A percentile compares a stretch with the other conserved stretches of the same genome.
phyloP scores from a whole-genome alignment of 169 alveolate genomes.

The Babesia bovis region DNA sequence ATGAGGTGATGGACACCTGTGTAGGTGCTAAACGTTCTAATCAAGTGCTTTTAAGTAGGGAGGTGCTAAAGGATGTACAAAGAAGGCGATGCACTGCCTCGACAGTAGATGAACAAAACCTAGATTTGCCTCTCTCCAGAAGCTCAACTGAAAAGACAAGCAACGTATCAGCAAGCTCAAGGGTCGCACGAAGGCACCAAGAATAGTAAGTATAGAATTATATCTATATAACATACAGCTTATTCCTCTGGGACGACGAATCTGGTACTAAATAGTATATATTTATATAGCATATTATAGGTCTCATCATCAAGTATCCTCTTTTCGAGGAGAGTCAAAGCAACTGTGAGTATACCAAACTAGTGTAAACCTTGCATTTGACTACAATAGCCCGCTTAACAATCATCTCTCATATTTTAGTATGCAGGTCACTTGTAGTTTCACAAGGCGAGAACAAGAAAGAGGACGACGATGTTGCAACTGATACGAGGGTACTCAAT shows the following conservation, averaged over 20 bases:
- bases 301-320: constrained; percentile 52
- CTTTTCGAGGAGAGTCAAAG: constrained; percentile 49
- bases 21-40: constrained; percentile 1
- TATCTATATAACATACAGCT: neutral
- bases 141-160: neutral
- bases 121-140: neutral
- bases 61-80: neutral
- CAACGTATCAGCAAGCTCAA: neutral
- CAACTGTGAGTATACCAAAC: constrained; percentile 41
- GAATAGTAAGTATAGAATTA: constrained; percentile 4
- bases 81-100: constrained; percentile 18
- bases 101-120: neutral
- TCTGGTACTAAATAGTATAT: constrained; percentile 11
- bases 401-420: constrained; percentile 3
- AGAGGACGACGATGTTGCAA: constrained; percentile 58
- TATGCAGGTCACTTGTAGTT: constrained; percentile 46
- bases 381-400: too few relatives aligned
- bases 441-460: constrained; percentile 25
- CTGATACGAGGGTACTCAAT: constrained; percentile 44
- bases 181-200: neutral
- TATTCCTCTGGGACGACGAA: constrained; percentile 65
- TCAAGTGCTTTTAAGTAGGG: neutral
- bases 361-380: too few relatives aligned
- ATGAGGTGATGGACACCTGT: neutral
- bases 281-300: neutral